phyloP scores from a whole-genome alignment of 163 green algal species.

The Botryococcus braunii region DNA sequence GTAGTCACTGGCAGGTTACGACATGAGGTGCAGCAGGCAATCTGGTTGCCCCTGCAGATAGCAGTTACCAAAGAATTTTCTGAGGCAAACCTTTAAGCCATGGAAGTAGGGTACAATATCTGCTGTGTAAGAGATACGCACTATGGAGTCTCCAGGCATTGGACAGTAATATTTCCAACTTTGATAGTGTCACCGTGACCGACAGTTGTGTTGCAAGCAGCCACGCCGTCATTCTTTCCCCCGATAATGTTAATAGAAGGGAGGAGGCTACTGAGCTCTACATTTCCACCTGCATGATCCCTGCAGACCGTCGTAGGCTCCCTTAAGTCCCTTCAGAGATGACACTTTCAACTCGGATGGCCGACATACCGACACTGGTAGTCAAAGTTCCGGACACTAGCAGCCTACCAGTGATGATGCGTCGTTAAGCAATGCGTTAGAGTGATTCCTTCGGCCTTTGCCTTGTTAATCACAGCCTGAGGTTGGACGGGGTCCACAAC shows the following conservation, averaged over 20 bases:
- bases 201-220: too few species aligned
- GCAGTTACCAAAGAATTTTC: too few species aligned
- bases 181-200: too few species aligned
- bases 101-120: too few species aligned
- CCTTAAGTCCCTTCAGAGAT: background rate
- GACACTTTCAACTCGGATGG: background rate
- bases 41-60: too few species aligned
- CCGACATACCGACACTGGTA: background rate
- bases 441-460: constrained; percentile 5
- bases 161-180: too few species aligned
- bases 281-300: constrained; percentile 22
- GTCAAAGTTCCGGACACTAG: background rate
- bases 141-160: too few species aligned
- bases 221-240: background rate
- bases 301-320: background rate
- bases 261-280: constrained; percentile 4
- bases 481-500: constrained; percentile 16
- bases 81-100: too few species aligned
- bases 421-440: constrained; percentile 11
- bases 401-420: constrained; percentile 12
- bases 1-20: too few species aligned
- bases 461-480: constrained; percentile 2
- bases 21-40: too few species aligned
- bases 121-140: too few species aligned
- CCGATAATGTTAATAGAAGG: constrained; percentile 10